Conservation (phyloP, 2,329 filamentous ascomycete species). For the Fusarium staphyleae region DNA sequence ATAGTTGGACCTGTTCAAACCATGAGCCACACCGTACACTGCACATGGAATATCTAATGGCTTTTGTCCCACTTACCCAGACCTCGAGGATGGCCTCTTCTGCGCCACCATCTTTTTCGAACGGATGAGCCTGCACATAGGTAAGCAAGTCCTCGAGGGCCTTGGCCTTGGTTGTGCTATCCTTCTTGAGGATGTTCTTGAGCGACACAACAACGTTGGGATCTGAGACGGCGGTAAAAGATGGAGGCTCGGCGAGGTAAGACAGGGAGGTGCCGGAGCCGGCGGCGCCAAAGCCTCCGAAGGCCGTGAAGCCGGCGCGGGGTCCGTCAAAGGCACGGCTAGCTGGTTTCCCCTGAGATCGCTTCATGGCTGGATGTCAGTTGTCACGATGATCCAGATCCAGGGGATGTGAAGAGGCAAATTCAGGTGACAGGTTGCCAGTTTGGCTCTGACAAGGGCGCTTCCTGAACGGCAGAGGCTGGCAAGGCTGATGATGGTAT, state of each 20-base stretch:
- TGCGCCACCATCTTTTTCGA: constrained; percentile 64
- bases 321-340: constrained; percentile 38
- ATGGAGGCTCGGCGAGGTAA: constrained; percentile 85
- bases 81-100: constrained; percentile 87
- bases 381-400: constrained; percentile 1
- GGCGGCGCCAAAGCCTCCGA: constrained; percentile 47
- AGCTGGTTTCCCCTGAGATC: constrained; percentile 39
- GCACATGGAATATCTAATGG: background rate
- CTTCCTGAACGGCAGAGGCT: constrained; percentile 12
- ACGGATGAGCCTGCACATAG: constrained; percentile 63
- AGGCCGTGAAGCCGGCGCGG: constrained; percentile 37
- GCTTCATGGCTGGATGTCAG: constrained; percentile 38
- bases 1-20: constrained; percentile 73
- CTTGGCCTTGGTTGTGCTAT: constrained; percentile 89
- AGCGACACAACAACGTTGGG: constrained; percentile 86
- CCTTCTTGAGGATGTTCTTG: constrained; percentile 92
- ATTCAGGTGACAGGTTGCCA: constrained; percentile 17
- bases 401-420: constrained; percentile 7
- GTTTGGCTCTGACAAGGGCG: constrained; percentile 22
- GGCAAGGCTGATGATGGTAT: constrained; percentile 33
- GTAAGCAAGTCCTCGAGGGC: constrained; percentile 84
- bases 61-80: constrained; percentile 67
- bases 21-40: constrained; percentile 9
- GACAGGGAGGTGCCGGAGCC: constrained; percentile 67
- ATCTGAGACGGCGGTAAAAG: constrained; percentile 78